phyloP scores from a whole-genome alignment of 2,329 filamentous ascomycete genomes.

The Diaporthe sp. region DNA sequence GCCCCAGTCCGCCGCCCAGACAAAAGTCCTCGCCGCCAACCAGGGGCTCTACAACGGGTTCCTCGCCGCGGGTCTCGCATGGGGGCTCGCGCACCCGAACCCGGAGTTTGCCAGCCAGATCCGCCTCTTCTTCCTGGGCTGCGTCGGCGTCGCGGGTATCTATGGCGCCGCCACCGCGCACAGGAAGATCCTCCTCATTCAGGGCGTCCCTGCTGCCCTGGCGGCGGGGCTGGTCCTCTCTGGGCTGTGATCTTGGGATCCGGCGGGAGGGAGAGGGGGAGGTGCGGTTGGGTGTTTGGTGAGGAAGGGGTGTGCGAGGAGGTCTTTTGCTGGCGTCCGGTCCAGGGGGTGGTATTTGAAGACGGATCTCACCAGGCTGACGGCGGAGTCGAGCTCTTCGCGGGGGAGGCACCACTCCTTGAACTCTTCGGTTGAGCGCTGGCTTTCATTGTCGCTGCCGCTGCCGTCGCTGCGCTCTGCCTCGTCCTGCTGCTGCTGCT shows the following conservation, averaged over 20 bases:
- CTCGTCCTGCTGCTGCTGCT: neutral
- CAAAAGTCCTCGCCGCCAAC: slow-evolving; percentile 61
- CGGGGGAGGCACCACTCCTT: neutral
- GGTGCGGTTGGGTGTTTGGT: neutral
- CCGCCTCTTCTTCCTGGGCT: slow-evolving; percentile 62
- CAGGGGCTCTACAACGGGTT: slow-evolving; percentile 69
- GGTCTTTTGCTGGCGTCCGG: neutral
- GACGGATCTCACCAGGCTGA: neutral
- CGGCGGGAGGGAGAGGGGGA: neutral
- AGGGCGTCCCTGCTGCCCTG: slow-evolving; percentile 55
- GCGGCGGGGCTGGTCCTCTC: slow-evolving; percentile 22
- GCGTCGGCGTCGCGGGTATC: slow-evolving; percentile 59
- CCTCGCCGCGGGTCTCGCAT: slow-evolving; percentile 62
- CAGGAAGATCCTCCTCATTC: slow-evolving; percentile 59
- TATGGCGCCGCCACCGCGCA: slow-evolving; percentile 60
- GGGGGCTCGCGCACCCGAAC: slow-evolving; percentile 62
- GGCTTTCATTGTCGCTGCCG: neutral
- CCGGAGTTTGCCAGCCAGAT: slow-evolving; percentile 59
- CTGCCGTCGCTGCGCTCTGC: neutral
- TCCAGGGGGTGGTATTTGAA: neutral
- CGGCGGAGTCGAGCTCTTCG: neutral
- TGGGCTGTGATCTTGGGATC: neutral
- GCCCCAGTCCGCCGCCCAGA: slow-evolving; percentile 61
- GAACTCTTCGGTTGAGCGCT: fast-evolving
- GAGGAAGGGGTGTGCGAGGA: neutral